Percentiles rank a stretch among this genome's conserved stretches.
phyloP scores from a whole-genome alignment of 345 rosid species.

The Hypericum androsaemum region DNA sequence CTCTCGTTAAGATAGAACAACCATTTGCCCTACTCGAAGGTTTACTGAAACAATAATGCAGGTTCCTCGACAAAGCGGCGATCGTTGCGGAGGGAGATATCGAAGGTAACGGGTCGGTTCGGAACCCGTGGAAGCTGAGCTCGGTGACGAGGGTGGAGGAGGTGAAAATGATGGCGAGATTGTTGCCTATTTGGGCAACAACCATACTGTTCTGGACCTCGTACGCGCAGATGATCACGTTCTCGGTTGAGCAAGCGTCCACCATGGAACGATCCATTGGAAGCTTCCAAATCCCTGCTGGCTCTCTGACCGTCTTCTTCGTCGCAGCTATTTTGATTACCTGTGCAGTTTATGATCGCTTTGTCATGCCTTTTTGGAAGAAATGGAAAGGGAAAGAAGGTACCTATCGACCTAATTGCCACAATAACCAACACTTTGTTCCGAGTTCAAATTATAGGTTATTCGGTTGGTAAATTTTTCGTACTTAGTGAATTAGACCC shows the following conservation, averaged over 20 bases:
- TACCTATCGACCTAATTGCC: neutral
- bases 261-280: neutral
- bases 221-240: slow-evolving; percentile 1
- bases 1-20: neutral
- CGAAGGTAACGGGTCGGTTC: neutral
- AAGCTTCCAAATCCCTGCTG: slow-evolving; percentile 2
- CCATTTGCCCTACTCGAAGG: too few relatives aligned
- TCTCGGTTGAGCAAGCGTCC: slow-evolving; percentile 4
- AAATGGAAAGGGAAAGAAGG: slow-evolving; percentile 5
- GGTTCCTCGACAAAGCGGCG: neutral
- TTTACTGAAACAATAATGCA: neutral
- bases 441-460: too few relatives aligned
- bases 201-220: slow-evolving; percentile 3
- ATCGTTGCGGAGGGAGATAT: neutral
- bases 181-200: slow-evolving; percentile 3
- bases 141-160: slow-evolving; percentile 2
- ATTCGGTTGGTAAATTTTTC: too few relatives aligned
- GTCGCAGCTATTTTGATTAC: slow-evolving; percentile 1
- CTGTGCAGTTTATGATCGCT: neutral
- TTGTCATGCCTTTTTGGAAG: slow-evolving; percentile 2
- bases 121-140: slow-evolving; percentile 1
- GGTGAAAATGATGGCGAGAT: slow-evolving; percentile 6
- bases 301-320: neutral
- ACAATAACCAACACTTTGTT: too few relatives aligned
- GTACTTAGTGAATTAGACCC: too few relatives aligned